phyloP scores from a whole-genome alignment of 2,329 filamentous ascomycete genomes.

The Leptoxyphium fumago region DNA sequence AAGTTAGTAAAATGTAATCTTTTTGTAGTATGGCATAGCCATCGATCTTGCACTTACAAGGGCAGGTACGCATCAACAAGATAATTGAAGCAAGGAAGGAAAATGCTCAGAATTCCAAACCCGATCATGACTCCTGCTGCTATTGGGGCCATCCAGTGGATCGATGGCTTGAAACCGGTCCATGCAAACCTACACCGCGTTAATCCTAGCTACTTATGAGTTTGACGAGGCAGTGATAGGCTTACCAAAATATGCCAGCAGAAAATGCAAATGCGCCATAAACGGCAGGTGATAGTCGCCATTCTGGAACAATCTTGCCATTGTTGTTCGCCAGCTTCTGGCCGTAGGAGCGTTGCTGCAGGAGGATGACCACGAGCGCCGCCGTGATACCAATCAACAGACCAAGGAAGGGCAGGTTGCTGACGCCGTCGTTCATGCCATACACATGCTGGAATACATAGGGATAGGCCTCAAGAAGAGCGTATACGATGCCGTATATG shows the following conservation, averaged over 20 bases:
- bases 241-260: too few relatives aligned
- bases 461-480: neutral
- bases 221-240: too few relatives aligned
- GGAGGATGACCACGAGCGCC: conserved; percentile 2
- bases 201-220: too few relatives aligned
- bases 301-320: conserved; percentile 28
- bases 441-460: conserved; percentile 21
- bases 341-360: conserved; percentile 1
- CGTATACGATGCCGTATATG: neutral
- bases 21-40: too few relatives aligned
- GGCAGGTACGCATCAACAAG: neutral
- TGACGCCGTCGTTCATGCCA: neutral
- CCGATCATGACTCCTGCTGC: neutral
- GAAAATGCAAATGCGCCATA: neutral
- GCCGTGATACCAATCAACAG: neutral
- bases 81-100: neutral
- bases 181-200: too few relatives aligned
- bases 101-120: neutral
- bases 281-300: neutral
- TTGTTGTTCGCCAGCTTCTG: neutral
- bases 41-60: too few relatives aligned
- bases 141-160: neutral
- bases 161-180: neutral
- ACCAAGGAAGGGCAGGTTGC: neutral
- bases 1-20: too few relatives aligned